These are phyloP conservation scores for Blastocystis sp. DNA, from an alignment of 352 stramenopile species.

Conservation along the genomic window DNA sequence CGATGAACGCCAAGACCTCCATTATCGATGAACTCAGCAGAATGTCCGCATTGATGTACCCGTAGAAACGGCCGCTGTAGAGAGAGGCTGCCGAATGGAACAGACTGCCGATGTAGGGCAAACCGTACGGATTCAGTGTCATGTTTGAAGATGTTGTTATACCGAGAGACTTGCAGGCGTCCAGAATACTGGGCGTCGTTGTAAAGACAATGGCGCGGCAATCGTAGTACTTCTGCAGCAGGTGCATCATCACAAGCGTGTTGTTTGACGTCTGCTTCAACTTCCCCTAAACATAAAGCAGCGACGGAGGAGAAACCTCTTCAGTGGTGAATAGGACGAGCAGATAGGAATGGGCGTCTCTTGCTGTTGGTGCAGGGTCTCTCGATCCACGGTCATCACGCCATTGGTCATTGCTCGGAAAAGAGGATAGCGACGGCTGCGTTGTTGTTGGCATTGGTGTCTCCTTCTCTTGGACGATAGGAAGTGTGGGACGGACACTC, in stretches of 20 bases:
- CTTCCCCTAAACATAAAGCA: slow-evolving; percentile 19
- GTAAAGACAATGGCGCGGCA: slow-evolving; percentile 49
- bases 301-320: too few species aligned
- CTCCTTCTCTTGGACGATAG: too few species aligned
- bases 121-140: slow-evolving; percentile 28
- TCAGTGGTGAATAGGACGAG: slow-evolving; percentile 69
- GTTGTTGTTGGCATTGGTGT: too few species aligned
- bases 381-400: too few species aligned
- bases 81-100: background rate
- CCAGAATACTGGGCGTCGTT: background rate
- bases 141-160: background rate
- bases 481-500: too few species aligned
- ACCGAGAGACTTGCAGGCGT: background rate
- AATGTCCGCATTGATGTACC: slow-evolving; percentile 70
- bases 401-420: too few species aligned
- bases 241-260: slow-evolving; percentile 13
- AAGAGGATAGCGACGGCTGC: too few species aligned
- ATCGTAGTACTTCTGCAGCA: slow-evolving; percentile 27
- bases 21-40: slow-evolving; percentile 29
- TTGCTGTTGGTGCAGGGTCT: background rate
- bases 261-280: background rate
- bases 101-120: slow-evolving; percentile 63
- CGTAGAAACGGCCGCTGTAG: slow-evolving; percentile 11
- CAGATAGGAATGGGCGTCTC: slow-evolving; percentile 11
- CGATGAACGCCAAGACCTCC: slow-evolving; percentile 24